Conservation (phyloP, 345 rosid genomes). For the Pistacia vera region DNA sequence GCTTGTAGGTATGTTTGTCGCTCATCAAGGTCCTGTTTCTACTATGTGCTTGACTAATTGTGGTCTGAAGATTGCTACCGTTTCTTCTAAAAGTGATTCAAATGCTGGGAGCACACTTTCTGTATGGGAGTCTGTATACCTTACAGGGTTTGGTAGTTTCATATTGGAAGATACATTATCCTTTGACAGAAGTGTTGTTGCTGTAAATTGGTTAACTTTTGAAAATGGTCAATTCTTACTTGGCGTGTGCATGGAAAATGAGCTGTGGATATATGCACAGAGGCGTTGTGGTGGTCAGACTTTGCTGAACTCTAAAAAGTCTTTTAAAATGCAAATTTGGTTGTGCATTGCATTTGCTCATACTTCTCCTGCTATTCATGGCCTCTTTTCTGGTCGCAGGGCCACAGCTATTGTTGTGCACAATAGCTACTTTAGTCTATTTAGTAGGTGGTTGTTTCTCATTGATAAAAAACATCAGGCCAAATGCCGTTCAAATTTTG, state of each 20-base stretch:
- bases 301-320: conserved; percentile 33
- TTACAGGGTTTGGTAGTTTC: conserved; percentile 62
- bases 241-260: conserved; percentile 72
- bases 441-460: conserved; percentile 61
- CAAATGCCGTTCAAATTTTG: conserved; percentile 23
- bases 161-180: conserved; percentile 63
- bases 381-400: conserved; percentile 70
- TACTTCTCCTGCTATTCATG: conserved; percentile 47
- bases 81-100: conserved; percentile 40
- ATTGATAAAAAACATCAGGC: conserved; percentile 31
- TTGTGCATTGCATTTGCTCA: conserved; percentile 67
- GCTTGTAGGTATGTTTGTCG: conserved; percentile 70
- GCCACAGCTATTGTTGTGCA: conserved; percentile 59
- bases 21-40: conserved; percentile 57
- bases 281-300: conserved; percentile 47
- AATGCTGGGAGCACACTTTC: conserved; percentile 36
- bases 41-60: conserved; percentile 56
- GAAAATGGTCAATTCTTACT: conserved; percentile 70
- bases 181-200: conserved; percentile 48
- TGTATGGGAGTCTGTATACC: conserved; percentile 65
- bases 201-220: conserved; percentile 67
- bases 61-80: conserved; percentile 75
- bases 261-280: conserved; percentile 69
- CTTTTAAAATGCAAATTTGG: conserved; percentile 57
- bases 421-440: conserved; percentile 54